phyloP scores from a whole-genome alignment of 805 yeast genomes.

The Saccharomycopsis sp. region DNA sequence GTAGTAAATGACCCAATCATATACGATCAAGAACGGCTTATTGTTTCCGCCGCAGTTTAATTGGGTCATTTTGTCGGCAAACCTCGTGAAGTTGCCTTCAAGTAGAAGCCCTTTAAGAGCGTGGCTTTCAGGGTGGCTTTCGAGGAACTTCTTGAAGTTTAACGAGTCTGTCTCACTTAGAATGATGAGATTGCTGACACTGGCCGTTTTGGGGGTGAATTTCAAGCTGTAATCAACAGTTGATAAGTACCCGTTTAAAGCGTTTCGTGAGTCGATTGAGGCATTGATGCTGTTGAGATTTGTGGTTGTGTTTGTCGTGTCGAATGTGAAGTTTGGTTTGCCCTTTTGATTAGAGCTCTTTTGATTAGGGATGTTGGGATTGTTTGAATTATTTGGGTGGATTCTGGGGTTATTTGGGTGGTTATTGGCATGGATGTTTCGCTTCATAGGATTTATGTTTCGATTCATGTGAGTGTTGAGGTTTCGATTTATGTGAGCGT shows the following conservation, averaged over 20 bases:
- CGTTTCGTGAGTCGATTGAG: neutral
- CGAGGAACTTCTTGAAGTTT: neutral
- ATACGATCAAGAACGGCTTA: neutral
- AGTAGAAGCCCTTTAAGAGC: neutral
- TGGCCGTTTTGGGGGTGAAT: neutral
- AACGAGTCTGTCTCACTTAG: neutral
- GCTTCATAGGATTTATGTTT: no score
- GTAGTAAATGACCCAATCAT: slow-evolving; percentile 8
- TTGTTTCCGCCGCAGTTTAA: neutral
- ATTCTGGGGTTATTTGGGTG: no score
- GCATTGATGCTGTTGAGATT: neutral
- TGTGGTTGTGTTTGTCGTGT: no score
- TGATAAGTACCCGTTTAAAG: neutral
- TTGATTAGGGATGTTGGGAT: no score
- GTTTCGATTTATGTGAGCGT: no score
- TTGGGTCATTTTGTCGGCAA: neutral
- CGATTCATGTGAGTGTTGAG: no score
- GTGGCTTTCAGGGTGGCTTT: neutral
- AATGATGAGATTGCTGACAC: neutral
- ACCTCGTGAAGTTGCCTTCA: slow-evolving; percentile 6
- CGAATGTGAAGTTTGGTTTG: no score
- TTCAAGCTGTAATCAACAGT: neutral
- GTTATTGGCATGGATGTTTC: no score
- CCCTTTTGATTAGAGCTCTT: no score
- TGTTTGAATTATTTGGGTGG: no score